Conservation (phyloP, 2,329 filamentous ascomycete genomes). For the Cytospora chrysosperma region DNA sequence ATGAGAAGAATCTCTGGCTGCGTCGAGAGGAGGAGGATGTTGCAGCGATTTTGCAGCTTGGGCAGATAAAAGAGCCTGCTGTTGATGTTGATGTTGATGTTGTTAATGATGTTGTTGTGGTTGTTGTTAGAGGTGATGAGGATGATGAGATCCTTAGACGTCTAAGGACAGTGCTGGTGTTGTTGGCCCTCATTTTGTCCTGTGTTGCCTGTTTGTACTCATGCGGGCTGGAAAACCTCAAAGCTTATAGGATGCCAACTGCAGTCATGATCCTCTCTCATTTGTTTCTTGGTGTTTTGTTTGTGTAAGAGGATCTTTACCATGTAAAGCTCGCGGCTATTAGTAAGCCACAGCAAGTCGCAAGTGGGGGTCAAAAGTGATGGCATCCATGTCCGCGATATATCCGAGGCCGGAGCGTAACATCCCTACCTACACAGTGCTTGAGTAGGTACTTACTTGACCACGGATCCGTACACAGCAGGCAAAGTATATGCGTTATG, state of each 20-base stretch:
- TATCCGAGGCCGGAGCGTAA: neutral
- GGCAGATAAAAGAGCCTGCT: constrained; percentile 15
- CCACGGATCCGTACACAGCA: no score
- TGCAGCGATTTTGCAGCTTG: constrained; percentile 14
- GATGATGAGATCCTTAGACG: neutral
- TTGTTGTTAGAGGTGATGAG: no score
- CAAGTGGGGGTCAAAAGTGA: neutral
- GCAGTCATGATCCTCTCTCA: neutral
- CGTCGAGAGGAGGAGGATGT: neutral
- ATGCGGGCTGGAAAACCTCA: neutral
- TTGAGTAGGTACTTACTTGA: no score
- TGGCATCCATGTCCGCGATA: neutral
- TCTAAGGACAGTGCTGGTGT: neutral
- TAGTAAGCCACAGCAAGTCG: no score
- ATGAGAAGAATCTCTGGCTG: neutral
- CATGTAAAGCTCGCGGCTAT: neutral
- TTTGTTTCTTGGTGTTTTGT: neutral
- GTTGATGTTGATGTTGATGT: neutral
- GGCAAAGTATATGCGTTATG: no score
- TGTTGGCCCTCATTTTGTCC: neutral
- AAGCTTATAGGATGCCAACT: neutral
- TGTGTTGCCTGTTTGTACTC: neutral
- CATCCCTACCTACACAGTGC: neutral
- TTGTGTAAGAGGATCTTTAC: neutral
- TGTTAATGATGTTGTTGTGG: neutral